Base-by-base conservation (phyloP, 2,329 filamentous ascomycete species). In the Alternaria gansuensis region DNA sequence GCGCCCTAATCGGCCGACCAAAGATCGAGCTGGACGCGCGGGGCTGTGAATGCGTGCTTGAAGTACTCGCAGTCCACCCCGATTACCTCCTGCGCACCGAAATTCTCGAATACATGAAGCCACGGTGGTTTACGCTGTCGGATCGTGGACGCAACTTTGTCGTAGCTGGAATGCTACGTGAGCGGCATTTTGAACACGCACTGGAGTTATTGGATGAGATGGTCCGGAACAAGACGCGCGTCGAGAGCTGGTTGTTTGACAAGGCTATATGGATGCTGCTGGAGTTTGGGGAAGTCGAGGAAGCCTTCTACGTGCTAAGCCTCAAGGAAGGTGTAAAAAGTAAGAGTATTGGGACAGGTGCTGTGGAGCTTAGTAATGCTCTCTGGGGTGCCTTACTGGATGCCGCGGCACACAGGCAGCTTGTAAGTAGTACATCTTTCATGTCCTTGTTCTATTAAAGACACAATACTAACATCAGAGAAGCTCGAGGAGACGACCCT, bases 161-260 rank as follows among this genome's bases (percentile, higher is more conserved):
- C 21, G 84, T 90, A 1, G 79, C 92, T 9, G 92, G 92, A 0
- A 79, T 96, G 59, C 82, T 98, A 34, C 85, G 93, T 21, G 93
- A 97, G 68, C 86, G 88, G 0, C 90, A 96, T 69, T 88, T 92
- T 62, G 95, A 98, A 78, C 80, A 93, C 63, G 93, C 92, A 1
- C 80, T 96, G 57, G 80, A 85, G 51, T 86, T 86, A 65, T 77
- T 97, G 40, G 88, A 91, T 36, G 79, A 84, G 23, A 86, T 97
- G 83, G 80, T 86, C 40, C 78, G 82, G 51, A 82, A 85, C 48
- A 80, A 82, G 3, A 80, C 85, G 1, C 69, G 68, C 2, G 78
- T 93, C 4, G 84, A 89, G 29, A 72, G 81, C 0, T 97, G 93
- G 93, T 82, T 97, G 7, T 89, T 89, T 70, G 90, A 93, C 68